Evolutionary conservation across 805 yeast species (phyloP).

Genomic region (Zygoascus biomembranicola): DNA sequence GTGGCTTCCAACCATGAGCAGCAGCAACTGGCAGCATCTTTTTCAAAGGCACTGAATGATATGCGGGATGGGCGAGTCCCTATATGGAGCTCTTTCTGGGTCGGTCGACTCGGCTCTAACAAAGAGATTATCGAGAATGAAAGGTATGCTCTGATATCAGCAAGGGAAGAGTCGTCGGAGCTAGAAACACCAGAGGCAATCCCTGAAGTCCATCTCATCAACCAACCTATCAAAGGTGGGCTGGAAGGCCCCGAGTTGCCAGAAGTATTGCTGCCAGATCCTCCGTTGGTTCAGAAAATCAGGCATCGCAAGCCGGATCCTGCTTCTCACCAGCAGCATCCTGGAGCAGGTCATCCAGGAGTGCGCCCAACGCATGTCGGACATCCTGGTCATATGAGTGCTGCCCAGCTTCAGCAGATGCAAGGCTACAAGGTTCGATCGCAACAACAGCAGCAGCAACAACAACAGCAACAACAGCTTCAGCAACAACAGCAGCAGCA

Average conservation of each 20-base stretch:
- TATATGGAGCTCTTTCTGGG: conserved; percentile 30
- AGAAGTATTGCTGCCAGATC: conserved; percentile 14
- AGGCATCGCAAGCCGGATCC: neutral
- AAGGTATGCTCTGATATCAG: conserved; percentile 37
- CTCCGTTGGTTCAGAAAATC: conserved; percentile 8
- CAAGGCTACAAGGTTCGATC: neutral
- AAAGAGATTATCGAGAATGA: conserved; percentile 20
- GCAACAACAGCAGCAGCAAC: neutral
- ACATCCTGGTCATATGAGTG: neutral
- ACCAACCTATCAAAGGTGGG: conserved; percentile 10
- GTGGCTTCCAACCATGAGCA: conserved; percentile 12
- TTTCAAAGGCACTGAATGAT: conserved; percentile 21
- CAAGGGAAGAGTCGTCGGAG: conserved; percentile 1
- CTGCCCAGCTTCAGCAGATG: neutral
- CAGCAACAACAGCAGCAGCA: conserved; percentile 3
- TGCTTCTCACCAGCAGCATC: neutral
- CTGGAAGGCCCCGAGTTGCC: conserved; percentile 12
- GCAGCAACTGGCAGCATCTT: conserved; percentile 20
- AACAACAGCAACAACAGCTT: neutral
- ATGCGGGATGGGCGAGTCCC: conserved; percentile 23
- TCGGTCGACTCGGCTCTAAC: conserved; percentile 7
- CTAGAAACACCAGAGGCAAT: neutral
- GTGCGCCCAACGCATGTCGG: neutral
- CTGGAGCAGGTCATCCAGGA: neutral
- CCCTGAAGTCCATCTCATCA: neutral